Evolutionary conservation across 2,329 filamentous ascomycete genomes (phyloP), one percentile per base, ranked within the genome.

Genomic region (Cryphonectria japonica): DNA sequence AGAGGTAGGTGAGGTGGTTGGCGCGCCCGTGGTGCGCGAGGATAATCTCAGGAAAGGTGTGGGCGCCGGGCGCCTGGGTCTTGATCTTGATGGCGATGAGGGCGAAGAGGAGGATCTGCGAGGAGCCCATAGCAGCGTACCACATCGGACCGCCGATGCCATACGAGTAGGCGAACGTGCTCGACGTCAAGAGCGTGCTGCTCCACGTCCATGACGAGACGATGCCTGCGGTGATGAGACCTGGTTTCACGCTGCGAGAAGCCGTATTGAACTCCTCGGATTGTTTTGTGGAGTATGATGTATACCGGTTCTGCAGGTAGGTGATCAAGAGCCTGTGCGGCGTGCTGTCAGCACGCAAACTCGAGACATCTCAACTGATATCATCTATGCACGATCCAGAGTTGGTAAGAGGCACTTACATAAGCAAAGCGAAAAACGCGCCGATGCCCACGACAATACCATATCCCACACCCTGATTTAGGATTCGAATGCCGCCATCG

Each of bases 131-230:
- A 0, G 81, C 82, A 5, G 75, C 82, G 71, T 83, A 83, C 82
- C 82, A 83, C 78, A 84, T 80, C 2, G 80, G 78, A 0, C 81
- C 81, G 61, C 77, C 79, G 60, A 83, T 80, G 9, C 82, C 82
- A 75, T 83, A 83, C 3, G 73, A 74, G 69, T 83, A 83, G 0
- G 80, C 81, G 72, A 83, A 80, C 1, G 82, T 83, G 11, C 78
- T 80, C 13, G 79, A 81, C 9, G 79, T 81, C 69, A 84, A 70
- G 37, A 83, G 77, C 7, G 84, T 85, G 7, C 84, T 82, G 26
- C 81, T 81, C 83, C 83, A 85, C 5, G 83, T 85, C 84, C 84
- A 86, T 1, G 83, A 83, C 5, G 80, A 83, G 16, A 85, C 83
- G 68, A 85, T 83, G 4, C 82, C 83, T 8, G 80, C 81, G 4